Evolutionary conservation across 1,139 yeast genomes (phyloP).

Genomic region (Debaryomyces nepalensis): DNA sequence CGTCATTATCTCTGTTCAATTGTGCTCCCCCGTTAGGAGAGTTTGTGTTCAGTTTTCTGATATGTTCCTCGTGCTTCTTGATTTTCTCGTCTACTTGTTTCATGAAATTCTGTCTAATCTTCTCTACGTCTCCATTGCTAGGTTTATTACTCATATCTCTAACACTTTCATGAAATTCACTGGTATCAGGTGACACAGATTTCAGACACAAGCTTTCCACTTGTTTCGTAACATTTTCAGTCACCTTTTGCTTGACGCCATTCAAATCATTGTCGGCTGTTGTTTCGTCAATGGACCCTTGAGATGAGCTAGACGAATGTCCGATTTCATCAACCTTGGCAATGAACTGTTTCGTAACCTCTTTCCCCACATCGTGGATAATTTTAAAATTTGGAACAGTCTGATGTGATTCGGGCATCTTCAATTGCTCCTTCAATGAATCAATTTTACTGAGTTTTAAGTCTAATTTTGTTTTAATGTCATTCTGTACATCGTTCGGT

Average conservation of each 20-base stretch:
- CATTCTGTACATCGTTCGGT: background rate
- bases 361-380: slow-evolving; percentile 30
- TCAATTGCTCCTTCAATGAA: slow-evolving; percentile 6
- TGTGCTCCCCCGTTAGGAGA: background rate
- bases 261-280: slow-evolving; percentile 18
- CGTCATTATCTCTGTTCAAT: background rate
- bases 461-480: slow-evolving; percentile 6
- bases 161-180: slow-evolving; percentile 12
- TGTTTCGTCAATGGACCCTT: slow-evolving; percentile 18
- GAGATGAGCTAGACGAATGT: slow-evolving; percentile 20
- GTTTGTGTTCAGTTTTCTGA: slow-evolving; percentile 11
- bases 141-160: slow-evolving; percentile 9
- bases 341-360: slow-evolving; percentile 29
- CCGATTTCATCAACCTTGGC: slow-evolving; percentile 30
- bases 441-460: slow-evolving; percentile 8
- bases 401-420: background rate
- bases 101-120: slow-evolving; percentile 24
- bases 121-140: slow-evolving; percentile 22
- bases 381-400: slow-evolving; percentile 21
- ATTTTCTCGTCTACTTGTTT: slow-evolving; percentile 30
- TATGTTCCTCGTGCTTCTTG: slow-evolving; percentile 20
- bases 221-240: slow-evolving; percentile 27
- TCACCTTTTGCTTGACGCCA: slow-evolving; percentile 27
- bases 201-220: slow-evolving; percentile 25
- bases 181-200: slow-evolving; percentile 18